Base-by-base conservation (phyloP, 192 early-diverging fungal genomes). In the Gonapodya sp. region DNA sequence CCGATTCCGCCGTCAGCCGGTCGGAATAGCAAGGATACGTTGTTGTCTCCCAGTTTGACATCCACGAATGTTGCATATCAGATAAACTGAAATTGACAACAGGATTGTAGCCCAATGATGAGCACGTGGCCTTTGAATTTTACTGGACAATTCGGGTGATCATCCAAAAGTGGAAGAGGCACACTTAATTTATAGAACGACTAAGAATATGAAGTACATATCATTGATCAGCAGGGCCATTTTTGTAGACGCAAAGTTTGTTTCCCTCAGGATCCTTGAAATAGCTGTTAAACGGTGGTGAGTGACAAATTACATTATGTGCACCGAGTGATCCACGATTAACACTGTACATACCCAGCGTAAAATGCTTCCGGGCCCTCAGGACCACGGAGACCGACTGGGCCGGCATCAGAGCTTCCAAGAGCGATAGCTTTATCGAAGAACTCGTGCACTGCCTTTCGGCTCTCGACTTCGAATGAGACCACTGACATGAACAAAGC, bases 261-360 rank as follows among this genome's bases (percentile, higher is more conserved):
- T 77, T 77, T 18, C 75, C 75, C 34, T 77, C 75, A 34, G 75
- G 75, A 8, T 77, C 75, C 18, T 33, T 16, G 75, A 77, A 18
- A 33, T 77, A 77, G 8, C 75, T 77, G 75, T 14, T 2, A 77
- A 77, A 8, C 64, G 64, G 16, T 16, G 64, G 64, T 72, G 16
- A 72, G 64, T 30, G 64, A 72, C 64, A 16, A 30, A 16, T 18
- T 18, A 72, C 64, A 72, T 30, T 16, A 72, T 18, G 16, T 72
- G 30, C 16, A 72, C 64, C 16, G 64, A 72, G 64, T 72, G 64
- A 16, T 18, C 30, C 30, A 30, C 64, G 16, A 18, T 16, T 72
- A 18, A 72, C 30, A 16, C 16, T 72, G 64, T 18, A 18, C 75
- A 31, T 33, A 77, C 75, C 8, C 75, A 2, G 34, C 34, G 75